Base-by-base conservation (phyloP, 176 grass and related monocot genomes). In the Musa schizocarpa region DNA sequence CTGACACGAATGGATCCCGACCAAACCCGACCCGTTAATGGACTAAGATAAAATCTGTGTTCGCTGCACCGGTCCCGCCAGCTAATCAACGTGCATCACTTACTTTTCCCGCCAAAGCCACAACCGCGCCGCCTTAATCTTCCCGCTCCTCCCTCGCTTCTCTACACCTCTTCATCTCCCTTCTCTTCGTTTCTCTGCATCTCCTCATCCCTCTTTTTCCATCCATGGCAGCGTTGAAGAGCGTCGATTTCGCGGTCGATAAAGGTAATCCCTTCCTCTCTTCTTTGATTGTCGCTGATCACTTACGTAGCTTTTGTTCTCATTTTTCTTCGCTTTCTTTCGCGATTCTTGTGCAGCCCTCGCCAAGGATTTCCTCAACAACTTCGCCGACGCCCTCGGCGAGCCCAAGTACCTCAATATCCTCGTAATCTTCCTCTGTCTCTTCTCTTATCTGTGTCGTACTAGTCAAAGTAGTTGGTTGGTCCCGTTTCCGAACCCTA, bases 321-420 rank as follows among this genome's bases (percentile, higher is more conserved):
- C 25, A 50, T 16, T 77, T 69, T 52, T 48, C 21, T 71, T 53
- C 9, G 59, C 1, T 54, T 50, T 29, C 34, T 75, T 54, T 49
- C 7, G 48, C 34, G 77, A 3, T 52, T 52, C 3, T 52, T 11
- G 8, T 62, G 53, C 86, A 99, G 96, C 83, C 20, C 86, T 87
- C 58, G 91, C 91, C 22, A 99, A 99, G 81, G 91, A 99, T 76
- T 99, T 99, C 86, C 78, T 99, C 10, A 77, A 69, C 75, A 99
- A 92, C 61, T 94, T 88, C 73, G 62, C 91, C 0, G 86, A 81
- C 34, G 84, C 85, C 1, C 69, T 81, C 53, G 91, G 91, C 22
- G 90, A 99, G 71, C 78, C 96, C 63, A 99, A 99, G 76, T 99
- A 99, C 83, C 72, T 92, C 29, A 89, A 88, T 11, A 76, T 94